Conservation (phyloP, 768 basidiomycete genomes). For the Naganishia vishniacii region DNA sequence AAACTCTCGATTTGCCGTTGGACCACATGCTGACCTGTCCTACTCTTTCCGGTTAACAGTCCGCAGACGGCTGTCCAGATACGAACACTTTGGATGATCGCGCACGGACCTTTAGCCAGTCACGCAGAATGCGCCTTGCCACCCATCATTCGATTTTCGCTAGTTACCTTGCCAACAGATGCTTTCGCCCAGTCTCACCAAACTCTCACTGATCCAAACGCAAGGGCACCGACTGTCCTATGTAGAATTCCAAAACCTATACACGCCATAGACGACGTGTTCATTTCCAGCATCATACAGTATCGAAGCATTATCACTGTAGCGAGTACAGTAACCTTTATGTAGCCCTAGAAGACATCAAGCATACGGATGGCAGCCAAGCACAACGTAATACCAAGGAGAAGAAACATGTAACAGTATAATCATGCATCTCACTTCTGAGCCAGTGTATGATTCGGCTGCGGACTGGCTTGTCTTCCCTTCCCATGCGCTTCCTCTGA, state of each 20-base stretch:
- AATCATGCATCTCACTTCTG: too few relatives aligned
- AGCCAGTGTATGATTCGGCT: too few relatives aligned
- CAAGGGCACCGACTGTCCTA: too few relatives aligned
- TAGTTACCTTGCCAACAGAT: neutral
- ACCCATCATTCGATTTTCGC: neutral
- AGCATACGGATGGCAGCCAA: neutral
- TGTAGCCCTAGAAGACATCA: neutral
- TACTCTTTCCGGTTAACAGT: neutral
- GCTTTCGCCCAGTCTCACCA: neutral
- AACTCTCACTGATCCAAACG: too few relatives aligned
- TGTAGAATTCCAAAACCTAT: too few relatives aligned
- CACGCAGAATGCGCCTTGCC: neutral
- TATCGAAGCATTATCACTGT: neutral
- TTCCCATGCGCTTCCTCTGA: too few relatives aligned
- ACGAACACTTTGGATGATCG: neutral
- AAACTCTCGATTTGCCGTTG: too few relatives aligned
- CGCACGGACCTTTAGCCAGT: neutral
- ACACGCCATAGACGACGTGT: neutral
- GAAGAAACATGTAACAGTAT: too few relatives aligned
- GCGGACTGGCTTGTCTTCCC: too few relatives aligned
- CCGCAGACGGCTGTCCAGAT: neutral
- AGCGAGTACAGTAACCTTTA: neutral
- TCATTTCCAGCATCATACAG: too few relatives aligned
- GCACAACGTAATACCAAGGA: too few relatives aligned
- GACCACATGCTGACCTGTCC: too few relatives aligned